phyloP scores from a whole-genome alignment of 257 asterid genomes.

The Gentiana straminea region DNA sequence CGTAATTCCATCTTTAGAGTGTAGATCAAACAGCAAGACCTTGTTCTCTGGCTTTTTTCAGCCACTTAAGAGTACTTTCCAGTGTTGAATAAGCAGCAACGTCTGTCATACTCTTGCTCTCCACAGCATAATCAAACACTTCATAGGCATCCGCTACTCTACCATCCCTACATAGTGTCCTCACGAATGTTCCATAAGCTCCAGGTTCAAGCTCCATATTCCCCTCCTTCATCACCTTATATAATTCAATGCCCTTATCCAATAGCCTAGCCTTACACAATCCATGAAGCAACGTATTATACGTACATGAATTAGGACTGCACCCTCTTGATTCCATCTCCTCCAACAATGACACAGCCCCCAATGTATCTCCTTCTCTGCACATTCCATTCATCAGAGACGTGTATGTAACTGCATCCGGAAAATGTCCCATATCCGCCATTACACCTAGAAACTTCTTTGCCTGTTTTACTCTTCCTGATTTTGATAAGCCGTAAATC shows the following conservation, averaged over 20 bases:
- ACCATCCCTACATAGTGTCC: conserved; percentile 68
- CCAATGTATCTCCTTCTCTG: conserved; percentile 63
- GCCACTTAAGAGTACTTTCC: conserved; percentile 80
- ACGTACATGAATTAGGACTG: conserved; percentile 70
- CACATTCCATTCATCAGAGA: conserved; percentile 97
- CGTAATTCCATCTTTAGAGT: neutral
- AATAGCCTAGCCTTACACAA: conserved; percentile 66
- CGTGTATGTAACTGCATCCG: conserved; percentile 79
- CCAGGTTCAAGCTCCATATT: conserved; percentile 61
- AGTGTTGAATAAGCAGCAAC: conserved; percentile 70
- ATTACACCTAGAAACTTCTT: conserved; percentile 56
- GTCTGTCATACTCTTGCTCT: conserved; percentile 80
- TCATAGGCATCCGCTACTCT: conserved; percentile 85
- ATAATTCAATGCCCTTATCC: conserved; percentile 65
- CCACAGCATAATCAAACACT: conserved; percentile 78
- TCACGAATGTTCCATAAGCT: conserved; percentile 61
- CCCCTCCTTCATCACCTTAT: conserved; percentile 54
- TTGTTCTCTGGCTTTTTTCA: conserved; percentile 71
- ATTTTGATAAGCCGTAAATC: conserved; percentile 69
- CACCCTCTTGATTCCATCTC: conserved; percentile 78
- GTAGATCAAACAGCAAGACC: conserved; percentile 45
- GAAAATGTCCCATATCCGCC: conserved; percentile 63
- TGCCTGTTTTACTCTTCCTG: conserved; percentile 77
- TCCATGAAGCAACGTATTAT: conserved; percentile 79
- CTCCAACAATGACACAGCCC: conserved; percentile 59